phyloP scores from a whole-genome alignment of 73 alveolate genomes.

The Blepharisma stoltei region DNA sequence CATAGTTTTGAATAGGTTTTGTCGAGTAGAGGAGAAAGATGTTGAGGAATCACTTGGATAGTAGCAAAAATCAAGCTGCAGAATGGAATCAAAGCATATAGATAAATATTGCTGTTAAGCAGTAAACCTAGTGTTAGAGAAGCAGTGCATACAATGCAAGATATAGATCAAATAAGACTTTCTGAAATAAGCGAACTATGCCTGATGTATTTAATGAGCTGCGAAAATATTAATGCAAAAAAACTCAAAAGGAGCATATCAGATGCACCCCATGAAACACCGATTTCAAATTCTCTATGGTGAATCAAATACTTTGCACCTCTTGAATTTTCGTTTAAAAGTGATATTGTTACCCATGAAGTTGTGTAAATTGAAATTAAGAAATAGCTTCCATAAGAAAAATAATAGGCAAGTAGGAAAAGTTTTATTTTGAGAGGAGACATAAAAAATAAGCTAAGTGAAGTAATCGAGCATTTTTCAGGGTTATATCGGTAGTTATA shows the following conservation, averaged over 20 bases:
- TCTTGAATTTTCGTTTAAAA: background rate
- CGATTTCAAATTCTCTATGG: constrained; percentile 19
- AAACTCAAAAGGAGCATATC: constrained; percentile 17
- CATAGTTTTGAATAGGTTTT: background rate
- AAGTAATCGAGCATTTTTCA: background rate
- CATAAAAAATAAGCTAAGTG: background rate
- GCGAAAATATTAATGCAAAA: background rate
- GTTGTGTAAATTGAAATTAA: constrained; percentile 16
- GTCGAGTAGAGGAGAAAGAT: background rate
- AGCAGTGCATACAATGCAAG: background rate
- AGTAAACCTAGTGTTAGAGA: background rate
- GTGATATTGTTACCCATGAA: background rate
- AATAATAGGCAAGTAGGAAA: background rate
- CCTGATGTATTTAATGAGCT: background rate
- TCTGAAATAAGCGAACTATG: background rate
- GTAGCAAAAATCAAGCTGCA: constrained; percentile 18
- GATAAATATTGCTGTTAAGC: background rate
- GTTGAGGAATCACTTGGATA: background rate
- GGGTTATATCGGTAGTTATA: background rate
- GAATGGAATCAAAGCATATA: background rate
- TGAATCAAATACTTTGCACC: constrained; percentile 1
- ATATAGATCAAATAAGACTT: background rate
- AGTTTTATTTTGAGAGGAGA: background rate
- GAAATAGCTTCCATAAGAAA: background rate
- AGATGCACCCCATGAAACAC: constrained; percentile 26